phyloP scores from a whole-genome alignment of 306 rosid genomes.

The Lupinus albus region DNA sequence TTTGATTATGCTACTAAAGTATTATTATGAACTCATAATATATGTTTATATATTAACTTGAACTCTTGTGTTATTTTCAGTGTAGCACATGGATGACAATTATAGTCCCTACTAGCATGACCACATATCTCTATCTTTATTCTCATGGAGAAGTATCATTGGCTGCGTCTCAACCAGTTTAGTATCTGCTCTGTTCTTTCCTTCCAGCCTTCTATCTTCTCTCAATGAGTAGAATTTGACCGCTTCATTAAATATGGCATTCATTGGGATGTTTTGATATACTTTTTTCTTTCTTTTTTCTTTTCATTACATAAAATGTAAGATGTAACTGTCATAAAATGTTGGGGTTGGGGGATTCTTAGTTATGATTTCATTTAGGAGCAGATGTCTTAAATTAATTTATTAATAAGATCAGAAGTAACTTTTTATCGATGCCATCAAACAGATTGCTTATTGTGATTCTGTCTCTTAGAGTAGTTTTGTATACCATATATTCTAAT shows the following conservation, averaged over 20 bases:
- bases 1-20: slow-evolving; percentile 16
- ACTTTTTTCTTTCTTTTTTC: slow-evolving; percentile 1
- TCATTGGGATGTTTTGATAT: slow-evolving; percentile 10
- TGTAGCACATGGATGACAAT: slow-evolving; percentile 99
- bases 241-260: slow-evolving; percentile 26
- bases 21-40: slow-evolving; percentile 14
- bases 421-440: slow-evolving; percentile 24
- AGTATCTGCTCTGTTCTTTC: slow-evolving; percentile 45
- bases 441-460: slow-evolving; percentile 32
- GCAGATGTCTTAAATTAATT: not conserved
- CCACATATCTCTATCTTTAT: slow-evolving; percentile 94
- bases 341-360: slow-evolving; percentile 11
- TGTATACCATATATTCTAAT: slow-evolving; percentile 41
- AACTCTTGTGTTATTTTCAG: slow-evolving; percentile 58
- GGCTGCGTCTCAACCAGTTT: slow-evolving; percentile 95
- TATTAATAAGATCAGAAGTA: slow-evolving; percentile 17
- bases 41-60: slow-evolving; percentile 30
- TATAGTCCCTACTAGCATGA: slow-evolving; percentile 94
- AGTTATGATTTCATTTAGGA: not conserved
- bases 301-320: slow-evolving; percentile 16
- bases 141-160: slow-evolving; percentile 95
- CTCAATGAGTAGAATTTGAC: slow-evolving; percentile 22
- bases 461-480: slow-evolving; percentile 25
- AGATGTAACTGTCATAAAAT: not conserved
- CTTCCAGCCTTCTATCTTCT: slow-evolving; percentile 34